These are phyloP conservation scores for Epichloe gansuensis DNA, from an alignment of 2,329 filamentous ascomycete genomes.

Conservation along the genomic window DNA sequence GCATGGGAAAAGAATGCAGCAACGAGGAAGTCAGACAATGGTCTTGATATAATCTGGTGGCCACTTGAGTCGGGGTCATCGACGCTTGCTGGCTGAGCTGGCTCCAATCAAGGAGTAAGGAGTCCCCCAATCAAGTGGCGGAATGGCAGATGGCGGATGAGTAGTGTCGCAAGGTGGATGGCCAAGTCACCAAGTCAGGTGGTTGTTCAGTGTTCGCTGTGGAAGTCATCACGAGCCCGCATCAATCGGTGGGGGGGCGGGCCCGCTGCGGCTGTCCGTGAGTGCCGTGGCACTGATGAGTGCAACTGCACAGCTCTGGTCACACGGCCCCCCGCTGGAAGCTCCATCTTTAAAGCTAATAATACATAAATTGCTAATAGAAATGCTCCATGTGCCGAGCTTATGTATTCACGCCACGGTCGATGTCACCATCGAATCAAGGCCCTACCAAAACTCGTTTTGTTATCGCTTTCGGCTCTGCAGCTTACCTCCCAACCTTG, in stretches of 20 bases:
- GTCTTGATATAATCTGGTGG: not conserved
- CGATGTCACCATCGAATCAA: not conserved
- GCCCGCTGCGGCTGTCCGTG: no score
- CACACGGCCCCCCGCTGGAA: no score
- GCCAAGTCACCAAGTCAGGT: not conserved
- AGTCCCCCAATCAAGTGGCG: not conserved
- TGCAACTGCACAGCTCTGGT: no score
- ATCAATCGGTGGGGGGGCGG: no score
- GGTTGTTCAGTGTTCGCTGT: not conserved
- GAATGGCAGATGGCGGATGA: not conserved
- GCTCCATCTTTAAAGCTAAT: no score
- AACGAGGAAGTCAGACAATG: not conserved
- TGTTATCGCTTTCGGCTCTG: not conserved
- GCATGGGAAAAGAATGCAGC: no score
- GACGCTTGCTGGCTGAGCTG: not conserved
- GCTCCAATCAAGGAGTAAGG: no score
- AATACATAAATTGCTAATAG: no score
- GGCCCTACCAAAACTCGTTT: no score
- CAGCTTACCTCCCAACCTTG: not conserved
- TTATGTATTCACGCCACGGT: not conserved
- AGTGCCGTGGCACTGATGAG: no score
- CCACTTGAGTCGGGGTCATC: not conserved
- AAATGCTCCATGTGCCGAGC: not conserved
- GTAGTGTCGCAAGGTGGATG: not conserved
- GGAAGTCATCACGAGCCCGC: not conserved